Base-by-base conservation (phyloP, 2,329 filamentous ascomycete genomes). In the Botrytis hyacinthi region DNA sequence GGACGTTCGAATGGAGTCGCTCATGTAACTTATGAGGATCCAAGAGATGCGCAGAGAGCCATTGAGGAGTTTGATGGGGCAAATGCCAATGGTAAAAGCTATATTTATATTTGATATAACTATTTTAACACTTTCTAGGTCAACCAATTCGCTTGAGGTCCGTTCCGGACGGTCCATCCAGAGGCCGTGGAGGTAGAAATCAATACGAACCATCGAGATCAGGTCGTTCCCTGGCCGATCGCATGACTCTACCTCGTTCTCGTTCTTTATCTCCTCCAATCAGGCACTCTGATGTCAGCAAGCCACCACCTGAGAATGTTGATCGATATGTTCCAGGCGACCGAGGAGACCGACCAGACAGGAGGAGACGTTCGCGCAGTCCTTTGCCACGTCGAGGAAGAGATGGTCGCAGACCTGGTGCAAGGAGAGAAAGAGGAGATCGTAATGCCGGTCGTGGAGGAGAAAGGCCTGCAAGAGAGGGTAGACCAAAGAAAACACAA, bases 1-100 rank as follows among this genome's bases (percentile, higher is more conserved):
- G 95, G 95, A 73, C 93, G 95, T 79, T 97, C 94, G 2, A 91
- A 95, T 79, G 95, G 95, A 73, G 87, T 91, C 54, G 95, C 94
- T 10, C 96, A 90, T 79, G 92, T 98, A 67, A 95, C 92, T 14
- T 97, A 97, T 83, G 88, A 91, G 77, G 86, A 85, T 72, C 84
- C 88, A 68, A 86, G 89, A 66, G 92, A 97, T 81, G 95, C 95
- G 16, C 85, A 87, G 78, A 86, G 88, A 63, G 95, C 95, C 3
- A 87, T 97, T 72, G 86, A 86, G 71, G 92, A 97, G 78, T 98
- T 92, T 80, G 91, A 98, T 80, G 93, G 93, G 73, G 94, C 94
- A 76, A 97, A 97, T 81, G 95, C 95, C 73, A 95, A 96, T 78
- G 92, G 91, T 87, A 84, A 81, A 80, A 46, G 22, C 20, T 22